phyloP scores from a whole-genome alignment of 2,329 filamentous ascomycete species.

The Samsoniella hepiali region DNA sequence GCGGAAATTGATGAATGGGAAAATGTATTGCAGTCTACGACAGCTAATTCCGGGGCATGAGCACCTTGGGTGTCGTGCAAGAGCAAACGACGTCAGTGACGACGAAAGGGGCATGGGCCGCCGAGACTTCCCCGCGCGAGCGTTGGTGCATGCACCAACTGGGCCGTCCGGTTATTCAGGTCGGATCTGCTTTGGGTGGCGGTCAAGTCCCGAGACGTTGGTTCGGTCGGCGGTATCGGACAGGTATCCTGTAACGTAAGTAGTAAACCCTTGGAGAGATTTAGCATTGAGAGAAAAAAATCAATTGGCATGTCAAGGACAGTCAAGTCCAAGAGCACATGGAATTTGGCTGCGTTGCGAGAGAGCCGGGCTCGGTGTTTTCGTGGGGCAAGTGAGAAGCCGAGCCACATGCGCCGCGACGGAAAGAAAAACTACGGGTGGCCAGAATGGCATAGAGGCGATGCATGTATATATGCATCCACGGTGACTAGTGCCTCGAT shows the following conservation, averaged over 20 bases:
- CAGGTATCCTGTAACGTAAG: neutral
- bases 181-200: neutral
- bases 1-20: neutral
- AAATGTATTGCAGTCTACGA: neutral
- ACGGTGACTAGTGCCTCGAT: neutral
- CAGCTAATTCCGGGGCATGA: neutral
- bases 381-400: neutral
- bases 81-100: conserved; percentile 3
- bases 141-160: neutral
- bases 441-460: neutral
- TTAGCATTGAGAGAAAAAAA: neutral
- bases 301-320: neutral
- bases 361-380: conserved; percentile 6
- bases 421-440: neutral
- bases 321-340: neutral
- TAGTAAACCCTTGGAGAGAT: neutral
- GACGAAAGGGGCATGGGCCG: conserved; percentile 13
- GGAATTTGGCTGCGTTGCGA: neutral
- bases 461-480: conserved; percentile 6
- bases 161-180: neutral
- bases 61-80: neutral
- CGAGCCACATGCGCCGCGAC: conserved; percentile 1
- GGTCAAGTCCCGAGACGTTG: neutral
- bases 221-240: conserved; percentile 7
- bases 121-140: conserved; percentile 12